Evolutionary conservation across 1,139 yeast genomes (phyloP).

Genomic region (Hansenula sp.): DNA sequence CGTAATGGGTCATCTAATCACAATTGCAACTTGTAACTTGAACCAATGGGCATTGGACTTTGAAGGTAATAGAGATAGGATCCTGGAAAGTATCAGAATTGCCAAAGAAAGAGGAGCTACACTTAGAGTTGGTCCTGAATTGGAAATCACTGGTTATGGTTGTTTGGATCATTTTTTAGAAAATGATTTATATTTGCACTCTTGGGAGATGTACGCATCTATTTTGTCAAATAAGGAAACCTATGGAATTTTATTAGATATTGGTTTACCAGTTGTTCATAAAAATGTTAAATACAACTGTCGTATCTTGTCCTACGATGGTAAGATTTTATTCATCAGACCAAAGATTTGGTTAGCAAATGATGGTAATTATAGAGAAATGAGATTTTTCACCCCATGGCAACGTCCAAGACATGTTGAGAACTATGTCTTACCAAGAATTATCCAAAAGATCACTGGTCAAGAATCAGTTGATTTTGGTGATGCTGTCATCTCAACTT

Average conservation of each 20-base stretch:
- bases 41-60: slow-evolving; percentile 99
- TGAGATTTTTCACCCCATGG: slow-evolving; percentile 98
- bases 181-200: slow-evolving; percentile 80
- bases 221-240: slow-evolving; percentile 65
- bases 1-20: slow-evolving; percentile 49
- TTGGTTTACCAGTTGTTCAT: slow-evolving; percentile 92
- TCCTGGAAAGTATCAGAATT: slow-evolving; percentile 67
- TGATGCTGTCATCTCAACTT: slow-evolving; percentile 79
- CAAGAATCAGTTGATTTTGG: slow-evolving; percentile 76
- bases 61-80: slow-evolving; percentile 93
- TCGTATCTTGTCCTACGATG: slow-evolving; percentile 76
- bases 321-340: slow-evolving; percentile 75
- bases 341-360: slow-evolving; percentile 93
- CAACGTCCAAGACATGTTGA: slow-evolving; percentile 71
- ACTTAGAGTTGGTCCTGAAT: slow-evolving; percentile 93
- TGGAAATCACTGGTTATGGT: slow-evolving; percentile 92
- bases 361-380: slow-evolving; percentile 96
- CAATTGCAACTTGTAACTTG: slow-evolving; percentile 62
- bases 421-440: slow-evolving; percentile 63
- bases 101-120: slow-evolving; percentile 77
- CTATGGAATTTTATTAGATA: slow-evolving; percentile 73
- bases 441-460: slow-evolving; percentile 56
- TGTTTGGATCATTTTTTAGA: slow-evolving; percentile 95
- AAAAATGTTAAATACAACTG: slow-evolving; percentile 89
- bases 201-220: slow-evolving; percentile 90